Percentiles rank a stretch among this genome's conserved stretches.
Evolutionary conservation across 2,329 filamentous ascomycete genomes (phyloP).

Genomic region (Microsporum audouinii): DNA sequence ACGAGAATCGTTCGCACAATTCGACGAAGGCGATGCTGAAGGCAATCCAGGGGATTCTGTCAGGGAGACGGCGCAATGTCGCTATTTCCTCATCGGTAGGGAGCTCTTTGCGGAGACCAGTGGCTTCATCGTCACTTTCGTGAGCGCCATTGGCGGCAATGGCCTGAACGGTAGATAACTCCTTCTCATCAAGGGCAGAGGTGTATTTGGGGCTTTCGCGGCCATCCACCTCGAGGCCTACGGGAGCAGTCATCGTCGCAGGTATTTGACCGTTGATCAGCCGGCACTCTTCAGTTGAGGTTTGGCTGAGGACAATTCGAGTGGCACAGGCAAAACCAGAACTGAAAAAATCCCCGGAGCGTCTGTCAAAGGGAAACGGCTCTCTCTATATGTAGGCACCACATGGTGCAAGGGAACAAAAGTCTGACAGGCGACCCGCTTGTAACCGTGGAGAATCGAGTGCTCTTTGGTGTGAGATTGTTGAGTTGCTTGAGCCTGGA

Average conservation of each 20-base stretch:
- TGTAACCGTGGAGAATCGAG: conserved; percentile 9
- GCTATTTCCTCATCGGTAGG: conserved; percentile 27
- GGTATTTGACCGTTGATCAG: neutral
- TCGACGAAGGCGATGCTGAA: conserved; percentile 64
- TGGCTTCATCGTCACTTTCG: conserved; percentile 12
- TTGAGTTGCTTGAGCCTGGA: conserved; percentile 3
- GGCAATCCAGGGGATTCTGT: conserved; percentile 48
- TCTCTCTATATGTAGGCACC: conserved; percentile 10
- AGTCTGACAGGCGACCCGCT: conserved; percentile 9
- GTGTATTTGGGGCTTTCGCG: neutral
- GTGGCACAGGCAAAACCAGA: conserved; percentile 6
- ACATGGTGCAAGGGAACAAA: neutral
- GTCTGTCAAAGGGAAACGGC: conserved; percentile 4
- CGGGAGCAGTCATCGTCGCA: conserved; percentile 1
- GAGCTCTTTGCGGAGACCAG: conserved; percentile 4
- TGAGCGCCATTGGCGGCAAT: conserved; percentile 8
- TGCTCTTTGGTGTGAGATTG: neutral
- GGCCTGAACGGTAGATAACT: conserved; percentile 6
- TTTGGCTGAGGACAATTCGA: neutral
- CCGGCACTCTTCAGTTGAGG: neutral
- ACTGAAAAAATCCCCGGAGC: conserved; percentile 7
- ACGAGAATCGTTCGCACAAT: conserved; percentile 65
- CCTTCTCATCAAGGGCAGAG: conserved; percentile 11
- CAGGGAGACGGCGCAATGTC: conserved; percentile 27
- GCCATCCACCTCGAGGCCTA: neutral